Evolutionary conservation across 139 green algal species (phyloP).

Genomic region (Chlorella sp.): DNA sequence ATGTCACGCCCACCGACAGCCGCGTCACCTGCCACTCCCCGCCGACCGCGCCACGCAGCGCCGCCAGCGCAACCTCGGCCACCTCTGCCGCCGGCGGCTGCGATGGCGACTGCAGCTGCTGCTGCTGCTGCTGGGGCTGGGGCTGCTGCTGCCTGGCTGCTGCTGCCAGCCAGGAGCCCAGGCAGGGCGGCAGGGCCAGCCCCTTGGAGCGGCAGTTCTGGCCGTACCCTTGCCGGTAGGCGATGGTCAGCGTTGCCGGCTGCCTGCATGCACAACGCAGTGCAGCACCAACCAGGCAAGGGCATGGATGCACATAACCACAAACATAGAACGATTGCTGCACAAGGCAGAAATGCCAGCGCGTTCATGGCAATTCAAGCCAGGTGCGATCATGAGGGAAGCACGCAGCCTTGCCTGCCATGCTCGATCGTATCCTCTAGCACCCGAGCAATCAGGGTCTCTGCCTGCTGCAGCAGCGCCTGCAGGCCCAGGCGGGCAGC

Average conservation of each 20-base stretch:
- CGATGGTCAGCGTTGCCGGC: slow-evolving; percentile 48
- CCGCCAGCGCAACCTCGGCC: no score
- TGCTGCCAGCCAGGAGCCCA: slow-evolving; percentile 8
- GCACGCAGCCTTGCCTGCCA: not conserved
- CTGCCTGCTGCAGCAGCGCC: no score
- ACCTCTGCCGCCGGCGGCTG: no score
- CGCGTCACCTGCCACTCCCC: no score
- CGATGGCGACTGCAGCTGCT: no score
- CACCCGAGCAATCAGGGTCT: not conserved
- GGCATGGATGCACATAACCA: not conserved
- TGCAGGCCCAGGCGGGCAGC: no score
- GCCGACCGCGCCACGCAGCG: no score
- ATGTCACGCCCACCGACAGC: no score
- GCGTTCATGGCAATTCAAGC: not conserved
- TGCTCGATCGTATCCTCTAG: not conserved
- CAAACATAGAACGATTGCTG: not conserved
- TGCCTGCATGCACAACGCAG: not conserved
- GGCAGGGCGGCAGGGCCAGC: slow-evolving; percentile 3
- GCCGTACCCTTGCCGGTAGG: slow-evolving; percentile 48
- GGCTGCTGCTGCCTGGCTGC: not conserved
- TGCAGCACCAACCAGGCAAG: not conserved
- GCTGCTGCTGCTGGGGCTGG: not conserved
- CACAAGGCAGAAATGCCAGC: not conserved
- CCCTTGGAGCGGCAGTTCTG: slow-evolving; percentile 15
- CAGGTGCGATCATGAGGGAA: no score